Evolutionary conservation across 73 alveolate species (phyloP), one percentile per base, ranked within the genome.

Genomic region (Stentor roeselii): DNA sequence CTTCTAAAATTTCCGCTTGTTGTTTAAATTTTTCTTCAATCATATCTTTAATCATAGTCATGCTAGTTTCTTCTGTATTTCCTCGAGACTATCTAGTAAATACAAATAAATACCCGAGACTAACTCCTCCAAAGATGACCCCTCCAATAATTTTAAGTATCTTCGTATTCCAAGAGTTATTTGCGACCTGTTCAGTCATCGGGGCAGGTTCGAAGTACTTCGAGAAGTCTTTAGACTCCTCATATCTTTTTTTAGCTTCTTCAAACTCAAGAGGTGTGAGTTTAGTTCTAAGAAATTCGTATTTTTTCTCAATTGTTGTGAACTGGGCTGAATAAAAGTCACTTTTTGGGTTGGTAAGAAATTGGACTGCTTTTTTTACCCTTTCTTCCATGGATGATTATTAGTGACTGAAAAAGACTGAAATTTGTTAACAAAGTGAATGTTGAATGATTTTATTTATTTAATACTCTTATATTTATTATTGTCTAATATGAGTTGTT

Each of bases 1-100:
- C 41, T 67, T 67, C 80, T 21, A 67, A 30, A 67, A 32, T 32
- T 34, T 67, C 80, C 14, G 80, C 80, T 67, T 67, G 80, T 21
- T n/a, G 50, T 0, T 21, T 21, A 50, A 50, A 21, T 50, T 50
- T 50, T 50, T 50, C 30, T 21, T 50, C 30, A 50, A 21, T 50
- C 21, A 50, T 50, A 11, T 6, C n/a, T n/a, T n/a, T n/a, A n/a
- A n/a, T n/a, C n/a, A n/a, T n/a, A n/a, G n/a, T 50, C 21, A 21
- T 6, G 67, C 21, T 50, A 11, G 21, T 11, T 11, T 50, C 67
- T 50, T 50, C 30, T 50, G 6, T 50, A 11, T 6, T 11, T 50
- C 30, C 6, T 50, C 67, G 6, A 50, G 6, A 11, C 67, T 50
- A 50, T 21, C 21, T 50, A 50, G 6, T 11, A 11, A 50, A 50